Percentiles rank a stretch among this genome's conserved stretches.
Evolutionary conservation across 495 filamentous ascomycete genomes (phyloP).

Genomic region (Neurospora sp.): DNA sequence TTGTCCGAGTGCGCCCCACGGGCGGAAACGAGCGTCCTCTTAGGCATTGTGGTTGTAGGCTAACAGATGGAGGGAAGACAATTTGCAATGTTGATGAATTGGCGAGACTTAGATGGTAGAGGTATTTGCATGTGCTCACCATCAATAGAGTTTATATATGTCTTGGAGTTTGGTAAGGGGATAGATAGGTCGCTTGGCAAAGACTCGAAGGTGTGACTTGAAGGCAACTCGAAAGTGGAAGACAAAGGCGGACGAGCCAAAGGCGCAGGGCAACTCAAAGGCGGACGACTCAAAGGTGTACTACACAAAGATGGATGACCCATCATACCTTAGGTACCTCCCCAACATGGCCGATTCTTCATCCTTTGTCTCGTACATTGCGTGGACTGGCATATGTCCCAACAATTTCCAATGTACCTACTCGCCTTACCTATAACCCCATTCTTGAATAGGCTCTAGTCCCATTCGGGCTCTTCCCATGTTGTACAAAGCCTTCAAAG

Average conservation of each 20-base stretch:
- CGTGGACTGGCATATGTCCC: too few relatives aligned
- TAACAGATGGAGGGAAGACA: neutral
- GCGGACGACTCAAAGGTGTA: neutral
- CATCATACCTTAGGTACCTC: too few relatives aligned
- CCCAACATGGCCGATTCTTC: too few relatives aligned
- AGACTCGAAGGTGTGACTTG: neutral
- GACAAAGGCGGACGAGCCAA: neutral
- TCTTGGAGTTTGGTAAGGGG: neutral
- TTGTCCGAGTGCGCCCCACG: neutral
- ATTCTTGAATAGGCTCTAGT: neutral
- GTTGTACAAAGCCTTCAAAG: neutral
- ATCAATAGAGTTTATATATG: neutral
- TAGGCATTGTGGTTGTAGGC: neutral
- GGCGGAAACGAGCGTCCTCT: neutral
- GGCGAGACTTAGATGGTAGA: neutral
- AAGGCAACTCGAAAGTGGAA: neutral
- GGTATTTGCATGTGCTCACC: neutral
- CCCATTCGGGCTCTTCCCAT: neutral
- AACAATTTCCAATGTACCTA: too few relatives aligned
- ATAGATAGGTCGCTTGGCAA: neutral
- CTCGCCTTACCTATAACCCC: too few relatives aligned
- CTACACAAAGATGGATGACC: neutral
- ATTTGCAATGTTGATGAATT: neutral
- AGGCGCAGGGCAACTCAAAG: neutral
- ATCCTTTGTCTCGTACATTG: too few relatives aligned